Evolutionary conservation across 2,329 filamentous ascomycete species (phyloP), one percentile per base, ranked within the genome.

Genomic region (Diaporthe amygdali): DNA sequence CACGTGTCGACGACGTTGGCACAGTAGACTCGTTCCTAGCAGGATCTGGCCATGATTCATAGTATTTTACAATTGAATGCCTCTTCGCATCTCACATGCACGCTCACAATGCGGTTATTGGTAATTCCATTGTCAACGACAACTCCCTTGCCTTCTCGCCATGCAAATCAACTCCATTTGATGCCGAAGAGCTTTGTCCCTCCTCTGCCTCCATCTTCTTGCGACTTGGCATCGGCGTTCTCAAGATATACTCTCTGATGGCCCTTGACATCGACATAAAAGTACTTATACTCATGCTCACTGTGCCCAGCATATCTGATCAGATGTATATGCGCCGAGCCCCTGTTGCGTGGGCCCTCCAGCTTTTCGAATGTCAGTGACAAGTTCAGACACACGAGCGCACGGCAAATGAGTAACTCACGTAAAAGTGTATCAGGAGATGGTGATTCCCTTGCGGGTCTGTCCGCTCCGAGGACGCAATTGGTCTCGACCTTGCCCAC

Each of bases 351-450:
- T 2, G 93, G 92, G 0, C 96, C 96, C 79, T 95, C 91, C 47
- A 97, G 91, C 89, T 93, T 78, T 9, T 69, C 4, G 94, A 68
- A 96, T 82, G 74, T 91, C 86, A 12, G 94, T 94, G 0, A 91
- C 85, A 20, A 94, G 94, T 34, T 88, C 87, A 66, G 92, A 92
- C 39, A 88, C 78, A 95, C 91, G 51, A 97, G 91, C 88, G 92
- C 78, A 5, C 63, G 3, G 2, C 55, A 9, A 6, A 1, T 3
- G 5, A n/a, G 17, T 34, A 5, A 80, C 89, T 76, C 82, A 93
- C 92, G 79, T 96, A 91, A 80, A 98, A 98, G 76, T 94, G 91
- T 88, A 98, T 94, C 74, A 90, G 84, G 74, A 98, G 80, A 80
- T 98, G 95, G 74, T 97, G 92, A 25, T 91, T 91, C 5, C 95